These are phyloP conservation scores for Poa pratensis DNA, from an alignment of 176 grass and related monocot species.

Conservation along the genomic window DNA sequence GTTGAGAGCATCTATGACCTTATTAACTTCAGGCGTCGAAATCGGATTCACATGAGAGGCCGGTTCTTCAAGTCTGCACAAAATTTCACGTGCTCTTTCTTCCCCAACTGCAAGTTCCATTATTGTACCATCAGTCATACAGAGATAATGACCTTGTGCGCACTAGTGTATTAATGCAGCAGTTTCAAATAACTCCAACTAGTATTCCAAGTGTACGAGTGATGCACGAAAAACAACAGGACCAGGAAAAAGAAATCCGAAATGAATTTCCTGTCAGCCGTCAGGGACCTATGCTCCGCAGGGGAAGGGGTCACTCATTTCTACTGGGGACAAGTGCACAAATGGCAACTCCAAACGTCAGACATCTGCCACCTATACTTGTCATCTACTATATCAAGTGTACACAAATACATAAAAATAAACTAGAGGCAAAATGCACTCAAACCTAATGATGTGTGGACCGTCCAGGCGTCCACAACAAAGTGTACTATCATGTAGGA, in stretches of 20 bases:
- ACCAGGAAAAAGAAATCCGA: neutral
- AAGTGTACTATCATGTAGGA: neutral
- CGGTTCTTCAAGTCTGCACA: slow-evolving; percentile 23
- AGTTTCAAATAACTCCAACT: neutral
- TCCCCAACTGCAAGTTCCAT: slow-evolving; percentile 46
- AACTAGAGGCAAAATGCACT: slow-evolving; percentile 16
- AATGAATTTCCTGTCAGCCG: neutral
- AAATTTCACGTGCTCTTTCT: slow-evolving; percentile 36
- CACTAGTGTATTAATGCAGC: neutral
- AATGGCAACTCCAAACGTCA: slow-evolving; percentile 1
- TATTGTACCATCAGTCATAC: slow-evolving; percentile 23
- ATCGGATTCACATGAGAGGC: slow-evolving; percentile 33
- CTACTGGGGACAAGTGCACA: neutral
- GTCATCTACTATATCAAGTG: neutral
- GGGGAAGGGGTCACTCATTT: neutral
- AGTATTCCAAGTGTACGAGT: neutral
- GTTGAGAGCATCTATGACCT: slow-evolving; percentile 48
- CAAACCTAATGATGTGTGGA: neutral
- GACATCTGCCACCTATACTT: neutral
- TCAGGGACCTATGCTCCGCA: neutral
- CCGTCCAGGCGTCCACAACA: neutral
- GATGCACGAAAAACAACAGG: neutral
- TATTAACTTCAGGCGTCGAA: slow-evolving; percentile 48
- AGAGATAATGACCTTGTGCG: neutral
- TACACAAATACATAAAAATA: neutral